Evolutionary conservation across 1,284 basidiomycete genomes (phyloP).

Genomic region (Sphagnurus paluster): DNA sequence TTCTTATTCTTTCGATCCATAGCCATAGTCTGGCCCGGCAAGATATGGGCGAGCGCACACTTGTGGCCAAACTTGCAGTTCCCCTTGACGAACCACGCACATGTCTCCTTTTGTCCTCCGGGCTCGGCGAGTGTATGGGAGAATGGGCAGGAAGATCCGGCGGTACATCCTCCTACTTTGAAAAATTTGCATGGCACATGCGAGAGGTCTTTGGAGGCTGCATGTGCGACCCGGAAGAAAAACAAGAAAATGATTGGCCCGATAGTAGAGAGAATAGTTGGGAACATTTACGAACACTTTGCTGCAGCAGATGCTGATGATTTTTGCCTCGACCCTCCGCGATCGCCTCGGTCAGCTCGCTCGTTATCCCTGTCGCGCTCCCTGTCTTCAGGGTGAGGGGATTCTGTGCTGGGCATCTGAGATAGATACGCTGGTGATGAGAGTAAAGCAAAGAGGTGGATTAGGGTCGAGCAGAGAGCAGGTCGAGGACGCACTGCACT

Average conservation of each 20-base stretch:
- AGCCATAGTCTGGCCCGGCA: conserved; percentile 91
- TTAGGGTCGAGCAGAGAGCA: conserved; percentile 13
- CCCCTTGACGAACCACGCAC: conserved; percentile 93
- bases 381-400: conserved; percentile 31
- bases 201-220: conserved; percentile 81
- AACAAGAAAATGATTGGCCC: not conserved
- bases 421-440: conserved; percentile 8
- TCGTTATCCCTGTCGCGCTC: conserved; percentile 30
- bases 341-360: conserved; percentile 27
- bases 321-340: conserved; percentile 32
- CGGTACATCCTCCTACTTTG: conserved; percentile 91
- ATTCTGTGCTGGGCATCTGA: conserved; percentile 31
- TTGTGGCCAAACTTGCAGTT: conserved; percentile 99
- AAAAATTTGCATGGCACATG: conserved; percentile 99
- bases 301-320: conserved; percentile 26
- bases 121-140: conserved; percentile 74
- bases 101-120: conserved; percentile 86
- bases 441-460: conserved; percentile 2
- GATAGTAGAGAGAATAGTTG: conserved; percentile 1
- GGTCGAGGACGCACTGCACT: conserved; percentile 17
- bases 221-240: conserved; percentile 8
- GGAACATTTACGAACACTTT: conserved; percentile 29
- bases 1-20: conserved; percentile 99
- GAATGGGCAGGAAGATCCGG: conserved; percentile 94
- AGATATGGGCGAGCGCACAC: conserved; percentile 90